phyloP scores from a whole-genome alignment of 495 filamentous ascomycete genomes.

The Penicillium soppii region DNA sequence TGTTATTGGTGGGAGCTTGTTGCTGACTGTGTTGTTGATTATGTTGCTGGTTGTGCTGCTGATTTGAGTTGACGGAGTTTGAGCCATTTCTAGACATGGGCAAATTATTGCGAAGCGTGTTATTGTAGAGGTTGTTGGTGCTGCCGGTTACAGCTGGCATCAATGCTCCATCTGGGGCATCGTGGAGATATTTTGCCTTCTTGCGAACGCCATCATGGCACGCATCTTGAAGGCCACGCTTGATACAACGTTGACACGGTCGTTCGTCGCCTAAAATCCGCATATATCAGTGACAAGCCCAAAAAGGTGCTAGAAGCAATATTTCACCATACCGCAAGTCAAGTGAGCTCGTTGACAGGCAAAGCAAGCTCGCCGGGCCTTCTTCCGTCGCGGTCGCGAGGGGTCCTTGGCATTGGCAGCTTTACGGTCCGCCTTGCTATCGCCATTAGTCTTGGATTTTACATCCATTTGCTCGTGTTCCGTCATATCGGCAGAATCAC shows the following conservation, averaged over 20 bases:
- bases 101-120: constrained; percentile 28
- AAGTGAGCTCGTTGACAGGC: constrained; percentile 97
- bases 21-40: constrained; percentile 19
- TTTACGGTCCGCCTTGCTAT: constrained; percentile 60
- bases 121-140: constrained; percentile 36
- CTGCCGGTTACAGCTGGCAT: constrained; percentile 51
- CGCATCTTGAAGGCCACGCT: constrained; percentile 81
- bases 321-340: constrained; percentile 79
- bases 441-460: constrained; percentile 57
- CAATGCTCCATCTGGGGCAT: constrained; percentile 79
- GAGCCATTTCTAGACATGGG: constrained; percentile 34
- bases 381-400: constrained; percentile 84
- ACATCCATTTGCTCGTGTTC: constrained; percentile 35
- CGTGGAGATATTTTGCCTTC: constrained; percentile 98
- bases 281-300: constrained; percentile 13
- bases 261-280: constrained; percentile 68
- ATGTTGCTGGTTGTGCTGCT: constrained; percentile 1
- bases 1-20: constrained; percentile 20
- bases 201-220: constrained; percentile 97
- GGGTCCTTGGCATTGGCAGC: constrained; percentile 76
- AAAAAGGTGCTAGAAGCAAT: background rate
- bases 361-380: constrained; percentile 91
- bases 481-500: constrained; percentile 53
- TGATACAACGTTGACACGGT: constrained; percentile 91
- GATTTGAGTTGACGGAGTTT: constrained; percentile 18